Evolutionary conservation across 2,329 filamentous ascomycete species (phyloP), one percentile per base, ranked within the genome.

Genomic region (Samsoniella hepiali): DNA sequence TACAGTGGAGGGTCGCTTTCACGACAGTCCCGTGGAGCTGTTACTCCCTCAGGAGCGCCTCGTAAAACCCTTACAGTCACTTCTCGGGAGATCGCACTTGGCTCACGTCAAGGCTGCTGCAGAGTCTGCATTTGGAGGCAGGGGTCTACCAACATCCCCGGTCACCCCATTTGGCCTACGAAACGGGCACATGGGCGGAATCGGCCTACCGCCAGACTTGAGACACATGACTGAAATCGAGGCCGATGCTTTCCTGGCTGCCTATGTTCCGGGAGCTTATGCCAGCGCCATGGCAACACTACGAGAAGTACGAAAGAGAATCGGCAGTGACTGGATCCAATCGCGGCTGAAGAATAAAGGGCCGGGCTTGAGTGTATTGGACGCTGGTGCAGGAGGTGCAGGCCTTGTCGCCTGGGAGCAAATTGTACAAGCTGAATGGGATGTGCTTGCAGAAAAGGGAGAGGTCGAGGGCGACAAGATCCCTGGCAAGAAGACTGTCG

Each of bases 361-460:
- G 3, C 49, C 55, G 2, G 81, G 84, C 1, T 81, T 89, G 22
- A 83, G 86, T 36, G 81, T 95, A 7, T 79, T 96, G 5, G 91
- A 96, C 72, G 88, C 87, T 5, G 91, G 91, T 8, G 85, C 85
- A 29, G 91, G 86, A 22, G 91, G 91, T 13, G 90, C 88, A 17
- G 90, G 86, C 10, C 76, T 92, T 40, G 76, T 90, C 5, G 91
- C 91, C 6, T 94, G 91, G 86, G 81, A 91, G 61, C 88, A 94
- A 68, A 81, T 98, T 10, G 69, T 96, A 15, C 82, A 87, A 66
- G 89, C 93, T 0, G 93, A 98, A 72, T 96, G 91, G 88, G 86
- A 90, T 60, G 72, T 88, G 1, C 83, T 93, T 76, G 83, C 72
- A 32, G 83, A 86, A 4, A 77, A 80, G 38, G 79, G 79, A 0